These are phyloP conservation scores for Malus domestica DNA, from an alignment of 306 rosid genomes.

Conservation along the genomic window ASM211411v1 NC_041801.1:24142501-24143000, in stretches of 20 bases:
- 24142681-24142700: conserved; percentile 61
- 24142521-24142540: conserved; percentile 54
- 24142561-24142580: conserved; percentile 72
- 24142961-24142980: too few relatives aligned
- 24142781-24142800: background rate
- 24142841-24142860: background rate
- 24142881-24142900: background rate
- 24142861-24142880: background rate
- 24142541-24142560: conserved; percentile 47
- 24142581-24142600: conserved; percentile 44
- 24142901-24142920: background rate
- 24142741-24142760: conserved; percentile 60
- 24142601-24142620: background rate
- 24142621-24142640: background rate
- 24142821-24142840: background rate
- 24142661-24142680: conserved; percentile 62
- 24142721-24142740: conserved; percentile 80
- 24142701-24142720: background rate
- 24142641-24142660: background rate
- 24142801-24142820: background rate
- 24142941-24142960: too few relatives aligned
- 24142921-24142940: too few relatives aligned
- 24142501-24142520: conserved; percentile 60
- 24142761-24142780: background rate
- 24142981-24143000: too few relatives aligned